phyloP scores from a whole-genome alignment of 2,329 filamentous ascomycete species.

The Fusarium proliferatum region DNA sequence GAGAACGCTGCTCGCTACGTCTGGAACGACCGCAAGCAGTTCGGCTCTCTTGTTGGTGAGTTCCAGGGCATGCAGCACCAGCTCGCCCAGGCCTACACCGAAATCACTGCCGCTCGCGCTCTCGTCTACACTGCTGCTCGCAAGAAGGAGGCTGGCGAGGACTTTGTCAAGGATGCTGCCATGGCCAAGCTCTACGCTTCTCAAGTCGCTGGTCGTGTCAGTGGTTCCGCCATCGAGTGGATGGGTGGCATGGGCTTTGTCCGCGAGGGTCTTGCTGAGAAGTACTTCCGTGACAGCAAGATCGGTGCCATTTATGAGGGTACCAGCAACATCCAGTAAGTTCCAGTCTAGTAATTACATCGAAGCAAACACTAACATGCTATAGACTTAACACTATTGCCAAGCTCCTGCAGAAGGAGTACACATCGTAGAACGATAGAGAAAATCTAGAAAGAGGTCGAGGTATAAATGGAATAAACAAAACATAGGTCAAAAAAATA shows the following conservation, averaged over 20 bases:
- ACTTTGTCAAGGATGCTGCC: constrained; percentile 94
- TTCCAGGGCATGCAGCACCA: constrained; percentile 99
- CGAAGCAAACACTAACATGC: constrained; percentile 28
- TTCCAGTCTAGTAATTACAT: constrained; percentile 9
- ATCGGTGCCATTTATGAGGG: constrained; percentile 98
- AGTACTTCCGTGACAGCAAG: constrained; percentile 98
- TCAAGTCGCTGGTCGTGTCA: constrained; percentile 90
- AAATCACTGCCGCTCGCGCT: constrained; percentile 90
- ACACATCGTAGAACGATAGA: constrained; percentile 55
- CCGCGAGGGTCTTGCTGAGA: constrained; percentile 94
- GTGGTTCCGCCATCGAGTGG: constrained; percentile 92
- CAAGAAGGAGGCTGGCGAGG: constrained; percentile 97
- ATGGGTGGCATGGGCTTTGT: constrained; percentile 99
- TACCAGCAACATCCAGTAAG: constrained; percentile 79
- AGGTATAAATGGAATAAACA: constrained; percentile 9
- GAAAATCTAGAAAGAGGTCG: constrained; percentile 20
- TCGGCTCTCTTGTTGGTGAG: constrained; percentile 90
- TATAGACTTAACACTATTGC: constrained; percentile 70
- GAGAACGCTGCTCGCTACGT: constrained; percentile 94
- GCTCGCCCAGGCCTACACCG: constrained; percentile 93
- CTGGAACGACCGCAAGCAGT: constrained; percentile 99
- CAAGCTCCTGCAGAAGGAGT: constrained; percentile 71
- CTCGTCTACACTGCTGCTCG: constrained; percentile 95
- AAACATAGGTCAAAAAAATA: constrained; percentile 26
- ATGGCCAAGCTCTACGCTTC: constrained; percentile 98